phyloP scores from a whole-genome alignment of 768 basidiomycete species.

The Boletus vinaceobasis region DNA sequence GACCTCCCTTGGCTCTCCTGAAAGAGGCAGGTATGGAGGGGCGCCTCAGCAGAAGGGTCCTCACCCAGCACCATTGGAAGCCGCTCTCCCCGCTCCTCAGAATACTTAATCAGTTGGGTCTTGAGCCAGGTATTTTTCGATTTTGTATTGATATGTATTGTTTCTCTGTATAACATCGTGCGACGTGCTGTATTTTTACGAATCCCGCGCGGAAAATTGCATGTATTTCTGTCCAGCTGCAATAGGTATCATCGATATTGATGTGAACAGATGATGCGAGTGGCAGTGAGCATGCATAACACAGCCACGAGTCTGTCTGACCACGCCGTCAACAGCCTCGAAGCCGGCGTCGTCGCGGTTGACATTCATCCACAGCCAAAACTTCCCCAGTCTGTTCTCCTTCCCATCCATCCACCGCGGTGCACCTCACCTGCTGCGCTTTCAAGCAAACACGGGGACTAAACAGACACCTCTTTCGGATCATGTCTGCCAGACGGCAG shows the following conservation, averaged over 20 bases:
- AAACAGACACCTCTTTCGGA: conserved; percentile 12
- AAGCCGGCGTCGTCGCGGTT: background rate
- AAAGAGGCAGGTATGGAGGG: conserved; percentile 2
- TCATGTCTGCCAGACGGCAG: conserved; percentile 75
- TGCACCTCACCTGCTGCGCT: conserved; percentile 19
- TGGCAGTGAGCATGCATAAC: conserved; percentile 1
- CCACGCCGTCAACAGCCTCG: conserved; percentile 7
- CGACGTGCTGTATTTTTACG: background rate
- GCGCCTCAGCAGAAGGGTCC: background rate
- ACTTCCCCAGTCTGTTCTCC: background rate
- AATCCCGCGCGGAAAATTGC: too few species aligned
- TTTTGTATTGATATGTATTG: background rate
- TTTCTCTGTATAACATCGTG: background rate
- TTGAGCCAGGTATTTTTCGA: background rate
- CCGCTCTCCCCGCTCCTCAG: background rate
- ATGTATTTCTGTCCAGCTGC: too few species aligned
- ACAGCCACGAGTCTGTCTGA: conserved; percentile 16
- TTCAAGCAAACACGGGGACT: conserved; percentile 14
- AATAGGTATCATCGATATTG: too few species aligned
- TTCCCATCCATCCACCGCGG: background rate
- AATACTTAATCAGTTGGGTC: background rate
- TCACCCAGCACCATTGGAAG: background rate
- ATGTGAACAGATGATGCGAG: too few species aligned
- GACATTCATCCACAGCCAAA: background rate
- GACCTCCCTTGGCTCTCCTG: conserved; percentile 9